Evolutionary conservation across 106 monocot genomes (phyloP).

Genomic region (Dendrobium nobile): DNA sequence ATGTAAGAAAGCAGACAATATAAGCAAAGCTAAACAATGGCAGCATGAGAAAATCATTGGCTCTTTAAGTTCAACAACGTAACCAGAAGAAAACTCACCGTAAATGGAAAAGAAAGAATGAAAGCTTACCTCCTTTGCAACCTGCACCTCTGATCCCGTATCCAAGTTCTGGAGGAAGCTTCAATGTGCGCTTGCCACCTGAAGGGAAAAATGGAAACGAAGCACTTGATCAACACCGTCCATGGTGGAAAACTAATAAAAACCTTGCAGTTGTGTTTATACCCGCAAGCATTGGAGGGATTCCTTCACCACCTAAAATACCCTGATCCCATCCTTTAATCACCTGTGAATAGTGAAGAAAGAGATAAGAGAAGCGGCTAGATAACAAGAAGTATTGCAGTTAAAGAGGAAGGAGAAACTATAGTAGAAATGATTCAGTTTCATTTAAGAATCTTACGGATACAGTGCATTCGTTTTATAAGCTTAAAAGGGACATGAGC

Average conservation of each 20-base stretch:
- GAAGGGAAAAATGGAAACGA: background rate
- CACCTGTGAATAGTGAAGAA: constrained; percentile 32
- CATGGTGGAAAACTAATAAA: background rate
- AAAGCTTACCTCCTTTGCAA: constrained; percentile 73
- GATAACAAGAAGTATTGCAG: too few relatives aligned
- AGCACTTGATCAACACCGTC: background rate
- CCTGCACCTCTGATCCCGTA: constrained; percentile 92
- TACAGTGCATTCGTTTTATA: too few relatives aligned
- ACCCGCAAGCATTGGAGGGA: constrained; percentile 94
- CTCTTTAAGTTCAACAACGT: too few relatives aligned
- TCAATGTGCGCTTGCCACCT: constrained; percentile 90
- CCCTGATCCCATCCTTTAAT: constrained; percentile 98
- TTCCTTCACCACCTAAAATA: constrained; percentile 81
- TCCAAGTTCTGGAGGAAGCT: constrained; percentile 78
- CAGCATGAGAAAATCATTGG: too few relatives aligned
- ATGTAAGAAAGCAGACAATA: too few relatives aligned
- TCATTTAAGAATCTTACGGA: too few relatives aligned
- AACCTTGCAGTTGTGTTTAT: background rate
- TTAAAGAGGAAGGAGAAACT: too few relatives aligned
- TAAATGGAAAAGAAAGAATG: background rate
- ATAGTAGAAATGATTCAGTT: too few relatives aligned
- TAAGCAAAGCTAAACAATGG: too few relatives aligned
- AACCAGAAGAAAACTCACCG: too few relatives aligned
- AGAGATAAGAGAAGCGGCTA: too few relatives aligned
- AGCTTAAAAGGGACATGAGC: too few relatives aligned